Base-by-base conservation (phyloP, 2,329 filamentous ascomycete genomes). In the Colletotrichum sp. region DNA sequence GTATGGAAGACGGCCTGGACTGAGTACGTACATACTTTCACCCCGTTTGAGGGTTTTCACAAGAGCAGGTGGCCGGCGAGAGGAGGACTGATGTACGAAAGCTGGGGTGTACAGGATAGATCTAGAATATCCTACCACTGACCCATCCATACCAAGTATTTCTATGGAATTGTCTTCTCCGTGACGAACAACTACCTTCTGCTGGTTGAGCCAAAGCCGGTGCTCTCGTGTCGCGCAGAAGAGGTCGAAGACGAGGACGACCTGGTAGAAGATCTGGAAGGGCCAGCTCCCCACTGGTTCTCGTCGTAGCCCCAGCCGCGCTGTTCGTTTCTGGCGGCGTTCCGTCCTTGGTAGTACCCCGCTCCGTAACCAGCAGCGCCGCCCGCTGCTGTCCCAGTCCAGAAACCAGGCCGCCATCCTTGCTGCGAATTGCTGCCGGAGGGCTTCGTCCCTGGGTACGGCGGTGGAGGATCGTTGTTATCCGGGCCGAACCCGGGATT, bases 361-460 rank as follows among this genome's bases (percentile, higher is more conserved):
- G 93, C 92, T 74, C 90, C 82, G 81, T 95, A 95, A 2, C 89
- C 92, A 4, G 93, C 94, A 2, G 94, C 93, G 7, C 92, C 93
- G 60, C 94, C 95, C 18, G 90, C 90, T 0, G 90, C 89, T n/a
- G 91, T 85, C 24, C 94, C 94, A 21, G 87, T 90, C 94, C 94
- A 96, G 84, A 96, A 95, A 2, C 94, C 94, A 7, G 94, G 94
- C 66, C 89, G 88, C 93, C 93, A 95, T 2, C 88, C 87, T 77
- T 90, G 83, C 74, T 84, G 82, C n/a, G 43, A 52, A 70, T 77
- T 24, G 34, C 74, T 76, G 82, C 81, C 81, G 60, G 77, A 79
- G 8, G 83, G 83, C 70, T 89, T 89, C 2, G 83, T 83, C 10
- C 85, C 85, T 2, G 84, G 85, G 86, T 90, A 89, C 7, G 91